These are phyloP conservation scores for Dendrobium huoshanense DNA, from an alignment of 106 monocot genomes.

Conservation along the genomic window DNA sequence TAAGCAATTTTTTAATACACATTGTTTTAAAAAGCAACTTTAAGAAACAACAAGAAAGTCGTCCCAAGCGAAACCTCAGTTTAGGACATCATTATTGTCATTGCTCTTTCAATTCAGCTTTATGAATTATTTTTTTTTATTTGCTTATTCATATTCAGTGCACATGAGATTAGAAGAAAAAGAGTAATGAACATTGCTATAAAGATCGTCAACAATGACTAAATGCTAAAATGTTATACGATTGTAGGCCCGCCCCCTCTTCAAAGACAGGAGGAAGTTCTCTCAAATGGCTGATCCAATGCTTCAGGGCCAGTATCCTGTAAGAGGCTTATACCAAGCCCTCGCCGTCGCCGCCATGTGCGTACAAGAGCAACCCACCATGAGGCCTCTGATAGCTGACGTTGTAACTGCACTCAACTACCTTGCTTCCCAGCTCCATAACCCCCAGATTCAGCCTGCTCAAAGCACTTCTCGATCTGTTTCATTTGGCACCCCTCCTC, in stretches of 20 bases:
- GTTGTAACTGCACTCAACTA: constrained; percentile 45
- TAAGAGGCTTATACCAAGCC: constrained; percentile 27
- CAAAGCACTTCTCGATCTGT: not conserved
- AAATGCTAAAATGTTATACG: not conserved
- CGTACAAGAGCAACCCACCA: constrained; percentile 30
- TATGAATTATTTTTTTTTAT: too few species aligned
- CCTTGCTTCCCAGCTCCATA: constrained; percentile 37
- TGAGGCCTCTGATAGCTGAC: constrained; percentile 41
- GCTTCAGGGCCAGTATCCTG: constrained; percentile 24
- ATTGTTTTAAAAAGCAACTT: too few species aligned
- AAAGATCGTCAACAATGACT: not conserved
- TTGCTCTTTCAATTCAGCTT: too few species aligned
- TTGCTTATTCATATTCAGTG: too few species aligned
- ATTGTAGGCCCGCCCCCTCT: constrained; percentile 27
- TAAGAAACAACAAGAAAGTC: too few species aligned
- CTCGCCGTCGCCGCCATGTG: constrained; percentile 41
- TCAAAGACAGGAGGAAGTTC: constrained; percentile 29
- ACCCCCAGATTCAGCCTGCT: not conserved
- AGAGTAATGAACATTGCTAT: too few species aligned
- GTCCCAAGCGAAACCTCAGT: too few species aligned
- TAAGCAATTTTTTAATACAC: too few species aligned
- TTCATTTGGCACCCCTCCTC: not conserved
- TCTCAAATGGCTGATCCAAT: constrained; percentile 23
- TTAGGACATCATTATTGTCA: too few species aligned
- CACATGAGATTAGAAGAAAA: too few species aligned